Percentiles rank a stretch among this genome's conserved stretches.
Evolutionary conservation across 768 basidiomycete species (phyloP).

Genomic region (Psilocybe subaeruginosa): DNA sequence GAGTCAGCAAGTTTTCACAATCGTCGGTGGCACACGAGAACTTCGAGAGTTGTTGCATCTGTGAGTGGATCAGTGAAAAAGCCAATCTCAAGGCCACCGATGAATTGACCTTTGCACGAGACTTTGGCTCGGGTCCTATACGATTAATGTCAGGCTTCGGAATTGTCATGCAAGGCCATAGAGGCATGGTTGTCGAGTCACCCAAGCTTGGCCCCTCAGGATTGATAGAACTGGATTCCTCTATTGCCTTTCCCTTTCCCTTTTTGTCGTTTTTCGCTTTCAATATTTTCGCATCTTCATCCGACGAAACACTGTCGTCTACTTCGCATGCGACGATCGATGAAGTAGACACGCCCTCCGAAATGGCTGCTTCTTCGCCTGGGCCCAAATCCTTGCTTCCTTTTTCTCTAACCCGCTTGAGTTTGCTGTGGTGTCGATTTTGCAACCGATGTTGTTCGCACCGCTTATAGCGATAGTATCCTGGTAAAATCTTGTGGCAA

Average conservation of each 20-base stretch:
- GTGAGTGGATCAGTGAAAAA: background rate
- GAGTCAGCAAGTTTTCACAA: constrained; percentile 48
- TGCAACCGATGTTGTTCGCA: constrained; percentile 62
- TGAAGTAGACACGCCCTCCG: background rate
- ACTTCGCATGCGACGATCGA: background rate
- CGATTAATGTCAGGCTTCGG: background rate
- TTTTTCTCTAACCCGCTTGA: constrained; percentile 56
- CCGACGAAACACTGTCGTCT: background rate
- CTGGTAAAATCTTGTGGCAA: constrained; percentile 53
- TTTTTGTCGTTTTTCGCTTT: too few species aligned
- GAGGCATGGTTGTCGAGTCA: background rate
- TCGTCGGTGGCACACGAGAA: constrained; percentile 38
- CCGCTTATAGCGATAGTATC: constrained; percentile 50
- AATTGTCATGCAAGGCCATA: background rate
- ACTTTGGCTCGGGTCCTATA: background rate
- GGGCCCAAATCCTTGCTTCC: constrained; percentile 38
- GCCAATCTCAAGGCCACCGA: background rate
- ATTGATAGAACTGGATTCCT: background rate
- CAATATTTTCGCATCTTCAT: background rate
- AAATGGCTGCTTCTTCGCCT: constrained; percentile 6
- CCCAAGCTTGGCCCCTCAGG: background rate
- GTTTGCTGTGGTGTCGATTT: constrained; percentile 53
- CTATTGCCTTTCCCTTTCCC: background rate
- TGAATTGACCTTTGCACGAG: background rate
- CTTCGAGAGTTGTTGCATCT: constrained; percentile 19